Evolutionary conservation across 345 rosid species (phyloP).

Genomic region (Boechera divaricarpa): DNA sequence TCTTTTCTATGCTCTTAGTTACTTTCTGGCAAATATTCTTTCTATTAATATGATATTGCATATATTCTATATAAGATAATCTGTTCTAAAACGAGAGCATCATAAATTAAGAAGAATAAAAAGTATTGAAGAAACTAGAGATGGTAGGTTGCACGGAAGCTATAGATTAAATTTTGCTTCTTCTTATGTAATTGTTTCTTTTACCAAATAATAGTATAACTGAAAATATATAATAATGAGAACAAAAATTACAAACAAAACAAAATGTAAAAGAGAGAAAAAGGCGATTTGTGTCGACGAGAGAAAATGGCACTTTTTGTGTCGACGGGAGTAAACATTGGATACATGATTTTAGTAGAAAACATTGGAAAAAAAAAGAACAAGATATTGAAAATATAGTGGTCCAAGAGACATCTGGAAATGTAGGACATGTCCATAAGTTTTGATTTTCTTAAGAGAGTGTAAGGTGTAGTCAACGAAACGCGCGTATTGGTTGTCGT

Average conservation of each 20-base stretch:
- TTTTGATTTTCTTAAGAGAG: background rate
- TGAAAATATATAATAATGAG: background rate
- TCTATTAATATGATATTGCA: background rate
- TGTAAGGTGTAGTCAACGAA: conserved; percentile 42
- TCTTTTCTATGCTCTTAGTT: too few species aligned
- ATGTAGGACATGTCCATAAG: conserved; percentile 34
- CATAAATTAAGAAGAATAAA: too few species aligned
- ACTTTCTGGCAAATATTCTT: background rate
- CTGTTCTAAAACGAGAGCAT: background rate
- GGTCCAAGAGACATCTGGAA: conserved; percentile 40
- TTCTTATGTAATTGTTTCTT: background rate
- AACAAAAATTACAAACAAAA: background rate
- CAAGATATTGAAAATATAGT: conserved; percentile 11
- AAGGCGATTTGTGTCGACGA: conserved; percentile 41
- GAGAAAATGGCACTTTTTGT: conserved; percentile 7
- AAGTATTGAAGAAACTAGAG: background rate
- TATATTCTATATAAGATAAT: too few species aligned
- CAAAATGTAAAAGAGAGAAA: conserved; percentile 10
- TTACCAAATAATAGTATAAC: background rate
- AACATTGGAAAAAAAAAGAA: background rate
- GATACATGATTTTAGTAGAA: background rate
- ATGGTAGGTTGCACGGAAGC: background rate
- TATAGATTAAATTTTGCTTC: background rate
- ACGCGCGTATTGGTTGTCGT: conserved; percentile 44
- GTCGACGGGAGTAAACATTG: conserved; percentile 24